Evolutionary conservation across 2,329 filamentous ascomycete genomes (phyloP).

Genomic region (Beauveria sp.): DNA sequence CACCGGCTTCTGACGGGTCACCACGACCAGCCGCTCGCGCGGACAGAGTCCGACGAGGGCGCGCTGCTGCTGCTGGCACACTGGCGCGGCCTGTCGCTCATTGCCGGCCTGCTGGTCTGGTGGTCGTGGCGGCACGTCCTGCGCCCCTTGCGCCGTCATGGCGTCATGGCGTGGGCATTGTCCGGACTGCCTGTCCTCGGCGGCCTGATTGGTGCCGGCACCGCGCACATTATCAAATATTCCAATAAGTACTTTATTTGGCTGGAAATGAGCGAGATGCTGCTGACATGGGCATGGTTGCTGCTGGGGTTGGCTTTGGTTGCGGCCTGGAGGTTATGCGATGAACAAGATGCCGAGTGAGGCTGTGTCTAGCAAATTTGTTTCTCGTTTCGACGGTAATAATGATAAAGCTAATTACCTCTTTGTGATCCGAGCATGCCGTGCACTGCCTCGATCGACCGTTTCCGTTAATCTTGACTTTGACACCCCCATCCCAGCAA

Average conservation of each 20-base stretch:
- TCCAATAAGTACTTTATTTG: slow-evolving; percentile 30
- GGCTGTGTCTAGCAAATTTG: background rate
- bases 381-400: background rate
- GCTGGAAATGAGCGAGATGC: slow-evolving; percentile 29
- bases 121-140: slow-evolving; percentile 5
- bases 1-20: slow-evolving; percentile 7
- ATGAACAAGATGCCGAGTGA: background rate
- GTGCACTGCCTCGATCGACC: background rate
- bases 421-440: background rate
- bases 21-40: background rate
- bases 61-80: background rate
- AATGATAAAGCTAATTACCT: background rate
- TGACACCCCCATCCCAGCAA: background rate
- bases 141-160: background rate
- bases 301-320: slow-evolving; percentile 21
- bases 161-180: slow-evolving; percentile 2
- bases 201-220: slow-evolving; percentile 13
- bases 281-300: slow-evolving; percentile 18
- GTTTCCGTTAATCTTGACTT: background rate
- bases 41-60: background rate
- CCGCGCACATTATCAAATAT: slow-evolving; percentile 23
- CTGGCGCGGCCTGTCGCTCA: background rate
- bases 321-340: slow-evolving; percentile 4
- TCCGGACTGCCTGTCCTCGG: slow-evolving; percentile 15
- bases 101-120: slow-evolving; percentile 1